phyloP scores from a whole-genome alignment of 257 asterid species.

The Primulina huaijiensis region DNA sequence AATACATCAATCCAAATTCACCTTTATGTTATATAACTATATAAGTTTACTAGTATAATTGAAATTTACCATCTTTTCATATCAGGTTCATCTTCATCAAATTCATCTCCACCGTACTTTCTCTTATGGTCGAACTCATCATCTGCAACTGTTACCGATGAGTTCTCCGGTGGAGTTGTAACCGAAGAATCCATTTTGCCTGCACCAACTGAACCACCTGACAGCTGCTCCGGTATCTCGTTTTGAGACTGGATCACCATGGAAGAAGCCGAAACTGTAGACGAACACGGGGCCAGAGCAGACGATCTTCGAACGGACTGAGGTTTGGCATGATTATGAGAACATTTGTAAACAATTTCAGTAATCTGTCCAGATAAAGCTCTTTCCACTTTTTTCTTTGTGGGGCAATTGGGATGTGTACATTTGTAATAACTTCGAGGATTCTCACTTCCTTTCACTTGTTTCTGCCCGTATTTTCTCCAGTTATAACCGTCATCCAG shows the following conservation, averaged over 20 bases:
- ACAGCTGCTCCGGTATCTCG: conserved; percentile 42
- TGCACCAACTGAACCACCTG: conserved; percentile 41
- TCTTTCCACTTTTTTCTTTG: conserved; percentile 73
- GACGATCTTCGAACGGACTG: conserved; percentile 67
- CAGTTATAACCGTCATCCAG: conserved; percentile 86
- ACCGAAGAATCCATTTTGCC: conserved; percentile 53
- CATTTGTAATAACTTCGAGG: conserved; percentile 91
- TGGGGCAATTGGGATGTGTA: conserved; percentile 63
- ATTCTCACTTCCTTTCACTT: conserved; percentile 87
- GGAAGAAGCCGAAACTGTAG: conserved; percentile 38
- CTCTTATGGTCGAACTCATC: conserved; percentile 62
- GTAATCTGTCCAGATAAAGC: conserved; percentile 68
- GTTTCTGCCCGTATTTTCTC: conserved; percentile 92
- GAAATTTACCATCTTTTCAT: conserved; percentile 53
- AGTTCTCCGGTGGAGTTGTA: conserved; percentile 56
- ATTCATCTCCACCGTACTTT: conserved; percentile 38
- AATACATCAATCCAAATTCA: too few species aligned
- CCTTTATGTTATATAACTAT: not conserved
- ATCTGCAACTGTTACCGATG: conserved; percentile 58
- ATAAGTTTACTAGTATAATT: not conserved
- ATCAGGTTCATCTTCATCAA: conserved; percentile 52
- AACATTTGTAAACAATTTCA: conserved; percentile 71
- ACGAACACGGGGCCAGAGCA: conserved; percentile 31
- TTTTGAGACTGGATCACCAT: conserved; percentile 31
- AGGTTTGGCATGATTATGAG: conserved; percentile 82